Evolutionary conservation across 495 filamentous ascomycete genomes (phyloP).

Genomic region (Neurospora discreta): DNA sequence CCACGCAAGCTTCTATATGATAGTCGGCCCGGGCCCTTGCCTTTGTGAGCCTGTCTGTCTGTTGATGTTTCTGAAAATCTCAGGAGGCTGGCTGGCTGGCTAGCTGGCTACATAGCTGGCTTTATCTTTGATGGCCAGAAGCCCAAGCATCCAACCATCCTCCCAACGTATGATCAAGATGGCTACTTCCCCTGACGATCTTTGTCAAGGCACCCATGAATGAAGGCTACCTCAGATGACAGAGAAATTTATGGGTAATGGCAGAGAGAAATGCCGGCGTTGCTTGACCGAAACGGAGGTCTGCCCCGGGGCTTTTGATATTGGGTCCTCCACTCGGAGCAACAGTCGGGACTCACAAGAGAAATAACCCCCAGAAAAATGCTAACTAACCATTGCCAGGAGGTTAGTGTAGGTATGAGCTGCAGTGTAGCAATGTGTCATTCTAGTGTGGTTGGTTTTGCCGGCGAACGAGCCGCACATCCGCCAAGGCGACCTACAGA

Average conservation of each 20-base stretch:
- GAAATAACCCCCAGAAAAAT: background rate
- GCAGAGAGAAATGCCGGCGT: background rate
- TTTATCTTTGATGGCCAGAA: background rate
- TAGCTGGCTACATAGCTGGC: background rate
- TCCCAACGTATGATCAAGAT: background rate
- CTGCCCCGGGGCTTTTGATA: background rate
- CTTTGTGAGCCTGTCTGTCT: background rate
- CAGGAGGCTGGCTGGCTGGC: background rate
- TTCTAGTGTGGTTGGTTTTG: background rate
- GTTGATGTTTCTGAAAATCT: background rate
- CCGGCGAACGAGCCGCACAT: background rate
- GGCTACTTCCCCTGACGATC: background rate
- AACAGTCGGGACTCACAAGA: background rate
- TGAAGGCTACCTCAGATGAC: background rate
- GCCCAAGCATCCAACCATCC: background rate
- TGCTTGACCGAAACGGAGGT: background rate
- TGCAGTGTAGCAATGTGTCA: background rate
- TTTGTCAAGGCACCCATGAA: background rate
- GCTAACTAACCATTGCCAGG: background rate
- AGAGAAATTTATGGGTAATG: background rate
- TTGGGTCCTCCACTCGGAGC: background rate
- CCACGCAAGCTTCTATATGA: background rate
- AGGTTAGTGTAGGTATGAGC: background rate
- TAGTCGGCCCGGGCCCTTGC: background rate
- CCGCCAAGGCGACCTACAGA: background rate